These are phyloP conservation scores for Fusarium sp. DNA, from an alignment of 2,329 filamentous ascomycete genomes.

Conservation along the genomic window DNA sequence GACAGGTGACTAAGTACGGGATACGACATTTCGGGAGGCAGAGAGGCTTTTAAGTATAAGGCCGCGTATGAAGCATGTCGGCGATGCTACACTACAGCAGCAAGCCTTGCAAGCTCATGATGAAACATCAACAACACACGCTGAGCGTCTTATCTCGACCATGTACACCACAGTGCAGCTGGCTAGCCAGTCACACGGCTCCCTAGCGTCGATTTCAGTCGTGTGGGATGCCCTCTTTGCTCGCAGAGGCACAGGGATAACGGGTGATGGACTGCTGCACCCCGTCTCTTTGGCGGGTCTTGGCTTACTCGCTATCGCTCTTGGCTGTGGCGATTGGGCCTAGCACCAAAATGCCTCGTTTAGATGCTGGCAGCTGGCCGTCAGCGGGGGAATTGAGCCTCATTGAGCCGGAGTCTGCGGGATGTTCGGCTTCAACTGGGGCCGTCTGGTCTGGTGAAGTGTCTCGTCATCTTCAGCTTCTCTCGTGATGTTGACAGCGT, in stretches of 20 bases:
- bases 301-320: constrained; percentile 26
- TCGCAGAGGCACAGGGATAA: constrained; percentile 17
- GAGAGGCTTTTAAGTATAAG: constrained; percentile 4
- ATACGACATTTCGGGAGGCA: constrained; percentile 1
- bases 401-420: constrained; percentile 37
- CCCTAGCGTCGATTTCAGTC: constrained; percentile 36
- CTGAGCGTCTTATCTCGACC: background rate
- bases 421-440: constrained; percentile 35
- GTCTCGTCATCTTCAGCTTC: background rate
- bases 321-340: constrained; percentile 38
- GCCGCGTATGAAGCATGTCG: constrained; percentile 19
- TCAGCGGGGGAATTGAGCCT: constrained; percentile 33
- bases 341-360: constrained; percentile 33
- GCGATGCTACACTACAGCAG: background rate
- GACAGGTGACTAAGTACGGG: constrained; percentile 29
- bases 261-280: constrained; percentile 20
- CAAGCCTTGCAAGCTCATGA: background rate
- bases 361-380: constrained; percentile 6
- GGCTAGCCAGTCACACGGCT: constrained; percentile 27
- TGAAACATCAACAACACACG: constrained; percentile 27
- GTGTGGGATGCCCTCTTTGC: constrained; percentile 21
- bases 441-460: background rate
- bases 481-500: constrained; percentile 9
- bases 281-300: constrained; percentile 28
- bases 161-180: constrained; percentile 33